phyloP scores from a whole-genome alignment of 1,139 yeast species.

The Hemisphaericaspora xylanilytica region DNA sequence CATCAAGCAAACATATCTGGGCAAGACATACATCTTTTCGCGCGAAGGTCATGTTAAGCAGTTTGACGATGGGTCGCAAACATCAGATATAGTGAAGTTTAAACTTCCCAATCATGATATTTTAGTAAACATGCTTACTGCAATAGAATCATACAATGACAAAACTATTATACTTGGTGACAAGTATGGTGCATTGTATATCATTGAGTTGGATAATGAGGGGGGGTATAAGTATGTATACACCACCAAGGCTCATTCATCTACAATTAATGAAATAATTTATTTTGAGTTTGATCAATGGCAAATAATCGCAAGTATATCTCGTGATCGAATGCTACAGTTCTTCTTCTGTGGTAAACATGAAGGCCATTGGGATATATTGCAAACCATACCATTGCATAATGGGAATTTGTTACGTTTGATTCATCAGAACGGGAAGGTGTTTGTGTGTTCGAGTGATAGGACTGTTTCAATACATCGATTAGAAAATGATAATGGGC shows the following conservation, averaged over 20 bases:
- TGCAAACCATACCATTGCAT: conserved; percentile 58
- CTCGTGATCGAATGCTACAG: conserved; percentile 65
- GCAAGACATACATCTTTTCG: conserved; percentile 38
- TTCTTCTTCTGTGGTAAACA: conserved; percentile 28
- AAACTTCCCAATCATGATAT: conserved; percentile 26
- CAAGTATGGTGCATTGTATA: conserved; percentile 41
- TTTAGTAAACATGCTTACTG: conserved; percentile 26
- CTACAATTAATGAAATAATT: conserved; percentile 44
- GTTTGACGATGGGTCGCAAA: conserved; percentile 16
- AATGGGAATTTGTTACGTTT: conserved; percentile 52
- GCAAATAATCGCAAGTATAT: conserved; percentile 42
- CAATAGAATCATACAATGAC: conserved; percentile 23
- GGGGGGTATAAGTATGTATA: conserved; percentile 13
- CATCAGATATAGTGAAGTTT: conserved; percentile 16
- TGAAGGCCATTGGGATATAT: conserved; percentile 41
- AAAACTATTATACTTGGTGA: conserved; percentile 41
- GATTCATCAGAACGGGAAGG: conserved; percentile 24
- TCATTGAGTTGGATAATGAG: conserved; percentile 13
- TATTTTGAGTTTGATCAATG: conserved; percentile 24
- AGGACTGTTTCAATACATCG: conserved; percentile 55
- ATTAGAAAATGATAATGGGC: conserved; percentile 20
- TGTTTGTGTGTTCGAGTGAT: conserved; percentile 59
- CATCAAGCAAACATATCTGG: conserved; percentile 27
- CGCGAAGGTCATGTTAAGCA: conserved; percentile 35
- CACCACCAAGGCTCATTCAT: conserved; percentile 47